Evolutionary conservation across 2,329 filamentous ascomycete genomes (phyloP).

Genomic region (Rutstroemia sp.): DNA sequence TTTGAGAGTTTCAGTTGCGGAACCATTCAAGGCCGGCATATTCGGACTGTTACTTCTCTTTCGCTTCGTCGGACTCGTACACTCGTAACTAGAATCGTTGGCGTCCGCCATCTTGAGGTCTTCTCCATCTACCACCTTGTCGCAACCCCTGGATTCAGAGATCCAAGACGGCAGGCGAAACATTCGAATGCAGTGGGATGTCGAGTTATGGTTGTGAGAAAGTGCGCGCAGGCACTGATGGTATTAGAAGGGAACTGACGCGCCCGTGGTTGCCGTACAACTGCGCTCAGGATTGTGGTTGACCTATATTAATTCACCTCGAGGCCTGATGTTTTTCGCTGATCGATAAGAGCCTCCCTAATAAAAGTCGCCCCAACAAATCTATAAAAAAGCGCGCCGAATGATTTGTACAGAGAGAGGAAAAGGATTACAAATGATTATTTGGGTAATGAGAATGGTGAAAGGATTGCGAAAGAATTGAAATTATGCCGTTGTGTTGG

Average conservation of each 20-base stretch:
- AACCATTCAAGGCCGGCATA: constrained; percentile 4
- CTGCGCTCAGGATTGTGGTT: not conserved
- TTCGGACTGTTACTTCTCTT: constrained; percentile 19
- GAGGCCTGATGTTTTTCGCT: constrained; percentile 3
- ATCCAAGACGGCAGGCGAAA: constrained; percentile 50
- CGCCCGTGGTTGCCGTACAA: not conserved
- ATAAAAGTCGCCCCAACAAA: not conserved
- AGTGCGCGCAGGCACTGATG: constrained; percentile 3
- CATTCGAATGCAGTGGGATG: constrained; percentile 41
- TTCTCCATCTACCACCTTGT: constrained; percentile 39
- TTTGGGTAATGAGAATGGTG: not conserved
- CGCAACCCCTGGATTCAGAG: constrained; percentile 50
- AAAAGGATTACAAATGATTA: constrained; percentile 6
- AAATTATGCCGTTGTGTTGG: not conserved
- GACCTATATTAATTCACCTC: constrained; percentile 3
- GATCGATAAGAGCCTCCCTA: constrained; percentile 3
- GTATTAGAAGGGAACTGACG: not conserved
- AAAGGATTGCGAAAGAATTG: not conserved
- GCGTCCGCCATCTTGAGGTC: constrained; percentile 33
- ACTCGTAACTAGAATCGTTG: constrained; percentile 18
- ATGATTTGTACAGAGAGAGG: constrained; percentile 1
- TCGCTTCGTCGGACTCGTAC: constrained; percentile 21
- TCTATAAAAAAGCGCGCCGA: not conserved
- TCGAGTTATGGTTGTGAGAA: not conserved
- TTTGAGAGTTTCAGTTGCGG: constrained; percentile 24